Percentiles rank a stretch among this genome's conserved stretches.
Conservation (phyloP, 305 asterid genomes). For the Solanum hybrid region DNA sequence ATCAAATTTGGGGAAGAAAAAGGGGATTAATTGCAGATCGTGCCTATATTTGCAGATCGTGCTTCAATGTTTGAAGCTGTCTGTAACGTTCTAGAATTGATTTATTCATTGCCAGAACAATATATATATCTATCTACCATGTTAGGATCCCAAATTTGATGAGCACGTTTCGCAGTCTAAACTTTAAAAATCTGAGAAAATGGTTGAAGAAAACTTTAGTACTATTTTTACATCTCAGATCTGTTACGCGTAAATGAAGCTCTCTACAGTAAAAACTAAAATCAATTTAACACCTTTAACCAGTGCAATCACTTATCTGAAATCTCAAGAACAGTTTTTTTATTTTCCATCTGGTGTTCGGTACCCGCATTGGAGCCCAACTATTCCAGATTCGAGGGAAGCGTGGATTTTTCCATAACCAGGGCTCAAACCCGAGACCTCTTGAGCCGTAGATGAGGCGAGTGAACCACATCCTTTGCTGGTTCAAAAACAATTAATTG, state of each 20-base stretch:
- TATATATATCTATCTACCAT: not conserved
- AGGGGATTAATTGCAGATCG: not conserved
- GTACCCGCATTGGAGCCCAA: not conserved
- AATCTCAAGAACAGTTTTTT: not conserved
- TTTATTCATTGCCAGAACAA: not conserved
- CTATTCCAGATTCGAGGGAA: not conserved
- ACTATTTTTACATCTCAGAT: not conserved
- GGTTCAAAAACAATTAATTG: not conserved
- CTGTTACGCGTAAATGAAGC: not conserved
- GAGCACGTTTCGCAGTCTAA: not conserved
- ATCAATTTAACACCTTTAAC: not conserved
- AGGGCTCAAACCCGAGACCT: not conserved
- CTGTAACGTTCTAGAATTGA: not conserved
- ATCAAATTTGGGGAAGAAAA: not conserved
- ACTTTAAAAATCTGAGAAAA: not conserved
- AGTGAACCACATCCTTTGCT: not conserved
- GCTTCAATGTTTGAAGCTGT: not conserved
- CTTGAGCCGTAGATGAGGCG: not conserved
- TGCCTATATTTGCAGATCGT: not conserved
- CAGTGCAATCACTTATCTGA: not conserved
- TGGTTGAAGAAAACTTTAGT: not conserved
- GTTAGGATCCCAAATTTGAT: not conserved
- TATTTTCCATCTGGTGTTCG: not conserved
- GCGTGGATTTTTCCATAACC: not conserved
- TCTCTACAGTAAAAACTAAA: not conserved